A percentile compares a stretch with the other conserved stretches of the same genome.
These are phyloP conservation scores for Penicillium italicum DNA, from an alignment of 2,329 filamentous ascomycete genomes.

Conservation along the genomic window DNA sequence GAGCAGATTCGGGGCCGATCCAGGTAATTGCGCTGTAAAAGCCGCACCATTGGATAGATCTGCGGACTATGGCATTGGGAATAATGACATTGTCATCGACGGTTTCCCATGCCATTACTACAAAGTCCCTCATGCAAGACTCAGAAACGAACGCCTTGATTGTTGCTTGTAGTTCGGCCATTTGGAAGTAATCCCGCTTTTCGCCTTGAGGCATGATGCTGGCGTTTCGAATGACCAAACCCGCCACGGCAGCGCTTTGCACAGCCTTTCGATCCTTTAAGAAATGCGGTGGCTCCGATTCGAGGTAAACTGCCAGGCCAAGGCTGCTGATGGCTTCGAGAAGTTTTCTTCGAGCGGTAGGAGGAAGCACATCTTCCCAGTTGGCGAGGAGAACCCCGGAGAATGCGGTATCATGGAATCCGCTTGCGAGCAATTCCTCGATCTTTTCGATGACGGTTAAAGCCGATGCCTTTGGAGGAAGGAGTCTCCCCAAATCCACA, in stretches of 20 bases:
- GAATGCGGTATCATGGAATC: constrained; percentile 32
- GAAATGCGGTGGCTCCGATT: constrained; percentile 41
- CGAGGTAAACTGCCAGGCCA: constrained; percentile 44
- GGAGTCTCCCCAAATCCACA: constrained; percentile 27
- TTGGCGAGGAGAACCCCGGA: constrained; percentile 44
- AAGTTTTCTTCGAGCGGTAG: constrained; percentile 30
- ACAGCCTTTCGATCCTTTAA: constrained; percentile 36
- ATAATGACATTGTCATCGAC: constrained; percentile 38
- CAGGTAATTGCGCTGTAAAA: constrained; percentile 47
- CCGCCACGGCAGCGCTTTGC: constrained; percentile 35
- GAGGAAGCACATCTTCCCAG: constrained; percentile 37
- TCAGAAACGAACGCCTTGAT: constrained; percentile 48
- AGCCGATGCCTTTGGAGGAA: constrained; percentile 22
- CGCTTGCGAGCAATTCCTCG: constrained; percentile 25
- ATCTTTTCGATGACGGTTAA: constrained; percentile 29
- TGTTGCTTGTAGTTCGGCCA: constrained; percentile 40
- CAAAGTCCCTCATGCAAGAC: constrained; percentile 44
- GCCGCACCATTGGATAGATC: constrained; percentile 46
- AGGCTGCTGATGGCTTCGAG: constrained; percentile 33
- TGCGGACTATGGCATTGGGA: constrained; percentile 43
- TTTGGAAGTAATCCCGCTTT: constrained; percentile 46
- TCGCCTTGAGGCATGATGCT: constrained; percentile 42
- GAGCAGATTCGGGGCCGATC: constrained; percentile 40
- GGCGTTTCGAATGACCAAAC: constrained; percentile 42
- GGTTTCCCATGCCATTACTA: constrained; percentile 47